phyloP scores from a whole-genome alignment of 108 stramenopile genomes.

The Conticribra guillardii region DNA sequence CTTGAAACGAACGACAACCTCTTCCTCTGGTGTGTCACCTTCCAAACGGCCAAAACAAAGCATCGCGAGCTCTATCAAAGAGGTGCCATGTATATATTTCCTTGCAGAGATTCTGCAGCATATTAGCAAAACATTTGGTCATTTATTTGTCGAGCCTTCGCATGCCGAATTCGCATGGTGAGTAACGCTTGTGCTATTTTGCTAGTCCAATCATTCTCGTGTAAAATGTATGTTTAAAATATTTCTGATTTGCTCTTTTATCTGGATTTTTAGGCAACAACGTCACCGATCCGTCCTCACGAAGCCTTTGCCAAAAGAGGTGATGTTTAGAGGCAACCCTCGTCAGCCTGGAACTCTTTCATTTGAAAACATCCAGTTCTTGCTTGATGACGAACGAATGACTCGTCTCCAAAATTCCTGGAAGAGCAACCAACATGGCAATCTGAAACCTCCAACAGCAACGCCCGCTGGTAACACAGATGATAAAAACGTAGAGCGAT shows the following conservation, averaged over 20 bases:
- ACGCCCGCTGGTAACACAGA: constrained; percentile 3
- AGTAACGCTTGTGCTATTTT: constrained; percentile 9
- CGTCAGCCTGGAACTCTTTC: constrained; percentile 55
- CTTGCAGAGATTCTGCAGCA: constrained; percentile 61
- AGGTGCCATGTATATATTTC: constrained; percentile 45
- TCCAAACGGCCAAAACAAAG: constrained; percentile 32
- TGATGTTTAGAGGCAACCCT: constrained; percentile 64
- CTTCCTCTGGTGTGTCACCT: constrained; percentile 1
- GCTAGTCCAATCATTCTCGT: too few species aligned
- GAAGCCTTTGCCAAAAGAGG: constrained; percentile 39
- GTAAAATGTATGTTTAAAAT: too few species aligned
- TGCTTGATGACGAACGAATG: constrained; percentile 37
- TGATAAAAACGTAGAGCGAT: constrained; percentile 3
- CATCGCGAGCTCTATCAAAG: constrained; percentile 20
- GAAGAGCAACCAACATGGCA: constrained; percentile 8
- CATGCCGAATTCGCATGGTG: constrained; percentile 80
- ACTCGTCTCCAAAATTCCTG: constrained; percentile 17
- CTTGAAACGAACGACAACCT: constrained; percentile 24
- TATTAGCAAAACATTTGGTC: constrained; percentile 78
- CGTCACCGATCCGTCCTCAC: constrained; percentile 54
- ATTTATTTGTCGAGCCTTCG: constrained; percentile 74
- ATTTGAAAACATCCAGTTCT: constrained; percentile 71
- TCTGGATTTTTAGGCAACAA: constrained; percentile 57
- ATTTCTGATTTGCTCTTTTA: not conserved
- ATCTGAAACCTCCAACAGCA: constrained; percentile 22